phyloP scores from a whole-genome alignment of 1,284 basidiomycete species.

The Melampsora americana region DNA sequence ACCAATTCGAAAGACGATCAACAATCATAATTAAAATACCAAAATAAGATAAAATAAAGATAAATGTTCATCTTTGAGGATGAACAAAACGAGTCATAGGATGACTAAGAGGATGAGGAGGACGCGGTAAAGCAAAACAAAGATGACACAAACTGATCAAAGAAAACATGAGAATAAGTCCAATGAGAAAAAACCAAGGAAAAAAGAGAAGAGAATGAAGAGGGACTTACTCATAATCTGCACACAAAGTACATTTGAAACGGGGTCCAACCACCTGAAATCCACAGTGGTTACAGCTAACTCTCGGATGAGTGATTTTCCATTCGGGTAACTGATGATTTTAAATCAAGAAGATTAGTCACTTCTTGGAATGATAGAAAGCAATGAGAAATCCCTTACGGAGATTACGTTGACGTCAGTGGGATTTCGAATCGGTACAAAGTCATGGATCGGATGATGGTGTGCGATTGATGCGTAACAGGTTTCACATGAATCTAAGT shows the following conservation, averaged over 20 bases:
- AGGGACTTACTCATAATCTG: slow-evolving; percentile 34
- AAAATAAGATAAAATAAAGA: background rate
- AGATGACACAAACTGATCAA: slow-evolving; percentile 26
- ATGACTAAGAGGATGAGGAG: slow-evolving; percentile 29
- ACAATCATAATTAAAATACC: background rate
- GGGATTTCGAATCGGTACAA: slow-evolving; percentile 17
- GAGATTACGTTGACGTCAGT: slow-evolving; percentile 18
- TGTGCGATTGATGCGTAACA: slow-evolving; percentile 19
- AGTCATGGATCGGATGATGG: slow-evolving; percentile 39
- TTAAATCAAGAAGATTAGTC: background rate
- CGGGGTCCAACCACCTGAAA: slow-evolving; percentile 27
- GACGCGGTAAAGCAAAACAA: slow-evolving; percentile 37
- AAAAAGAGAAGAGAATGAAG: background rate
- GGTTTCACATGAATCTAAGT: slow-evolving; percentile 29
- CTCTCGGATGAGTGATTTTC: slow-evolving; percentile 30
- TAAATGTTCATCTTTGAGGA: slow-evolving; percentile 15
- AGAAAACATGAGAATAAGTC: background rate
- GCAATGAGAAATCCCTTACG: slow-evolving; percentile 4
- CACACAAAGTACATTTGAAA: slow-evolving; percentile 33
- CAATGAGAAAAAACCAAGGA: background rate
- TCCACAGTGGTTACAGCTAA: slow-evolving; percentile 37
- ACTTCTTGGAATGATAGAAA: background rate
- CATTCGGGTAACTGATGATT: slow-evolving; percentile 28
- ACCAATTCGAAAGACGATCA: too few relatives aligned
- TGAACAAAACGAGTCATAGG: slow-evolving; percentile 38